These are phyloP conservation scores for Boletellus ananiceps DNA, from an alignment of 768 basidiomycete genomes.

Conservation along the genomic window DNA sequence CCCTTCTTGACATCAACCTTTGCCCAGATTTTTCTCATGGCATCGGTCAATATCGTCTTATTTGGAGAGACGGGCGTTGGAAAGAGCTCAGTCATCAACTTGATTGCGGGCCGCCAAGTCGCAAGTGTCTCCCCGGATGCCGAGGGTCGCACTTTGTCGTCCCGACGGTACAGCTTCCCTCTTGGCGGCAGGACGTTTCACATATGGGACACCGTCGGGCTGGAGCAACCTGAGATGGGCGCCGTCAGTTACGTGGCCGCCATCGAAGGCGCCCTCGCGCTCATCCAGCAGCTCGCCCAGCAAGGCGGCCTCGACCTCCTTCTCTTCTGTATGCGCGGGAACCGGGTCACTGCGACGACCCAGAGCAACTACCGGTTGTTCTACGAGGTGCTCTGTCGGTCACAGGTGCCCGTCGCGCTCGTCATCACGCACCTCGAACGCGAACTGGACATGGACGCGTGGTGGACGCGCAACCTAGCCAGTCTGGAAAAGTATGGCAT, in stretches of 20 bases:
- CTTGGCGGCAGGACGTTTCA: conserved; percentile 13
- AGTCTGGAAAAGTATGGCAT: conserved; percentile 22
- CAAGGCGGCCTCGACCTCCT: conserved; percentile 37
- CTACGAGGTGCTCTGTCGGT: conserved; percentile 36
- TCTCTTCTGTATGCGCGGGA: conserved; percentile 37
- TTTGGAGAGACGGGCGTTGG: conserved; percentile 40
- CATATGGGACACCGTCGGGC: conserved; percentile 32
- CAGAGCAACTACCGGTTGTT: conserved; percentile 38
- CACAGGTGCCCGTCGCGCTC: conserved; percentile 26
- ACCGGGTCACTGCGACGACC: conserved; percentile 32
- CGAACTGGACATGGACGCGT: conserved; percentile 29
- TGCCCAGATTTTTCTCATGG: conserved; percentile 9
- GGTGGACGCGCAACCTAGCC: conserved; percentile 28
- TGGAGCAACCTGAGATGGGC: conserved; percentile 25
- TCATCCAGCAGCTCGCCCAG: conserved; percentile 31
- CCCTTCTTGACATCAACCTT: not conserved
- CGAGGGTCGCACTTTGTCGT: conserved; percentile 33
- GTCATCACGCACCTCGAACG: conserved; percentile 38
- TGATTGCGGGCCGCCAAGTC: conserved; percentile 22
- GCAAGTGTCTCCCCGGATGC: conserved; percentile 22
- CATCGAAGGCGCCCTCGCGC: conserved; percentile 24
- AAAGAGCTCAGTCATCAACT: conserved; percentile 30
- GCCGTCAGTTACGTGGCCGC: conserved; percentile 22
- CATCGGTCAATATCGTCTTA: conserved; percentile 35
- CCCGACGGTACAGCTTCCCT: conserved; percentile 20